Evolutionary conservation across 1,139 yeast genomes (phyloP), one percentile per base, ranked within the genome.

Genomic region (Yamadazyma mexicana): DNA sequence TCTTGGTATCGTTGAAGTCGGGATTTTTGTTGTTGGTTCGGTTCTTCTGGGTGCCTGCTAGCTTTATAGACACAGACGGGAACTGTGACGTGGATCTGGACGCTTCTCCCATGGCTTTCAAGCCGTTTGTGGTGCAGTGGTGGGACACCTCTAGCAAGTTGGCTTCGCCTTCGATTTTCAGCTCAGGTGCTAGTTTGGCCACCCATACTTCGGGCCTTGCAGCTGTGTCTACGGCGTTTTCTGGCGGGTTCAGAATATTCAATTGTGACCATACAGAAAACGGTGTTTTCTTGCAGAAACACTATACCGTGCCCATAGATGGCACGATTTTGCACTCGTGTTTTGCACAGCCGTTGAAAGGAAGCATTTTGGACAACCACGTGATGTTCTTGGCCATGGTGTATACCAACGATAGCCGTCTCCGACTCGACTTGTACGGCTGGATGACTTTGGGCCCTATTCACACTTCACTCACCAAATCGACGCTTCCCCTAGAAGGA

Each of bases 51-150:
- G 69, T 70, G 1, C 74, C 75, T 0, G 45, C 63, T 12, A 38
- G 49, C 12, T 59, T 54, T 36, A 50, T 47, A 26, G 73, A 66
- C 37, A 47, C 57, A 1, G 64, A 59, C 44, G 58, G 56, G 45
- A 29, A 52, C 38, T 47, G 46, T 39, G 52, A 48, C 17, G 40
- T 44, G 10, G 36, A 24, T n/a, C n/a, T n/a, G 11, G 32, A 40
- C 11, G 17, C 34, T 5, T 33, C 40, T 2, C 34, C 42, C 40
- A 47, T 50, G 31, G 54, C 65, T 1, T 60, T 58, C 38, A 69
- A 64, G 36, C 80, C 80, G 1, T 73, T 66, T 45, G 68, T 72
- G 11, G 73, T 75, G 0, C 81, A 75, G 47, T 75, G 79, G 79
- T 75, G 80, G 80, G 69, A 64, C 40, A 52, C 61, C 5, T 58